Evolutionary conservation across 208 protist genomes (phyloP).

Genomic region (Acanthamoeba divionensis): DNA sequence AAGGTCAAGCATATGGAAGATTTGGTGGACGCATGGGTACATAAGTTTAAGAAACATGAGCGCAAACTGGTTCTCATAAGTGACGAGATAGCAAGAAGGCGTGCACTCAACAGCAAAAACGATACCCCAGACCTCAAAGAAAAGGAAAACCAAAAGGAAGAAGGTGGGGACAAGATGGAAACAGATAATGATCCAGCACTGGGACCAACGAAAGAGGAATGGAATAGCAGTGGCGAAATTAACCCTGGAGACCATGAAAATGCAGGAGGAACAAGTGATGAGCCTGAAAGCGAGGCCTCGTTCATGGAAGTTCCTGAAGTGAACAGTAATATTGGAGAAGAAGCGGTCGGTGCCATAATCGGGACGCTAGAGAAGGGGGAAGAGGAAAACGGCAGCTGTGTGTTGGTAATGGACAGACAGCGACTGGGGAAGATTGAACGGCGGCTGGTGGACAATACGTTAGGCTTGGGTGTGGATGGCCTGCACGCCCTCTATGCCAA

Average conservation of each 20-base stretch:
- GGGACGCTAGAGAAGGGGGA: neutral
- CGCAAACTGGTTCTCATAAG: neutral
- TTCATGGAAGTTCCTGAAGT: no score
- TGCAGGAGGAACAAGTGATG: no score
- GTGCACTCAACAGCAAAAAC: no score
- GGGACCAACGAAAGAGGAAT: no score
- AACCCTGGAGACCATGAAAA: no score
- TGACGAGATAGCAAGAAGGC: neutral
- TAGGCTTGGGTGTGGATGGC: slow-evolving; percentile 38
- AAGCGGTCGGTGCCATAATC: neutral
- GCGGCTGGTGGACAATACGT: neutral
- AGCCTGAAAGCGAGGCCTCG: no score
- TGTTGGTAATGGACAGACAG: neutral
- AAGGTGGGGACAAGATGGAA: neutral
- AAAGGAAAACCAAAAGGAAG: neutral
- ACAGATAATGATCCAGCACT: no score
- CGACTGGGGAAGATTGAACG: neutral
- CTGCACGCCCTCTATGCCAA: slow-evolving; percentile 43
- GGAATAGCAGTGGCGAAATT: no score
- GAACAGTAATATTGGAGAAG: no score
- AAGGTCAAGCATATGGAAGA: slow-evolving; percentile 8
- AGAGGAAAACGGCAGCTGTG: neutral
- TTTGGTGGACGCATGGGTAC: neutral
- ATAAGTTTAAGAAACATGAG: slow-evolving; percentile 23
- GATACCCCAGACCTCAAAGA: no score